Percentiles rank a stretch among this genome's conserved stretches.
Evolutionary conservation across 2,329 filamentous ascomycete species (phyloP).

Genomic region (Lachnellula occidentalis): DNA sequence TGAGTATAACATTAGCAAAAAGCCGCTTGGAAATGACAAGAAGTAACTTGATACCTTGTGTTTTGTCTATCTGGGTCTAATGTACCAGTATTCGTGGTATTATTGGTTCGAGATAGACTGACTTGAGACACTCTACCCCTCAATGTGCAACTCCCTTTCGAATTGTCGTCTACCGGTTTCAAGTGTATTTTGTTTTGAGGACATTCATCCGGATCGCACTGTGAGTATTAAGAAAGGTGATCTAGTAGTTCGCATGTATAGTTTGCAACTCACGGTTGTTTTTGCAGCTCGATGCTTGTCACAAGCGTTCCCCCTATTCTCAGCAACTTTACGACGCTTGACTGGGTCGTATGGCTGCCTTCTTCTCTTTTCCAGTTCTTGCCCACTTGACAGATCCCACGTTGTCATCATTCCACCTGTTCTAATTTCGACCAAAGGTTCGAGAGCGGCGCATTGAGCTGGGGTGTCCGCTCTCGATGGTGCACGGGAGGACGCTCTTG

Average conservation of each 20-base stretch:
- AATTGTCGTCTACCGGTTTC: background rate
- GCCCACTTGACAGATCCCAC: conserved; percentile 16
- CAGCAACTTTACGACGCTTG: conserved; percentile 18
- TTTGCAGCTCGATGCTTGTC: conserved; percentile 18
- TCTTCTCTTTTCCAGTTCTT: conserved; percentile 16
- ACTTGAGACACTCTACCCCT: background rate
- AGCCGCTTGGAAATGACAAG: background rate
- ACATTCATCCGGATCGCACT: conserved; percentile 15
- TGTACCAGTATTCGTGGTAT: background rate
- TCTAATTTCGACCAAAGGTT: background rate
- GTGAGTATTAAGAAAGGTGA: background rate
- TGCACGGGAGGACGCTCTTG: conserved; percentile 3
- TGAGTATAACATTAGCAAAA: background rate
- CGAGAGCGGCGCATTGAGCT: background rate
- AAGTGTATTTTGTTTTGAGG: conserved; percentile 15
- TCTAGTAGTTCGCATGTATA: background rate
- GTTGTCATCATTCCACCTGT: conserved; percentile 14
- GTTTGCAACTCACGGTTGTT: conserved; percentile 11
- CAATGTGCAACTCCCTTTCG: background rate
- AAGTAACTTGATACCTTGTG: background rate
- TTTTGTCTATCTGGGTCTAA: background rate
- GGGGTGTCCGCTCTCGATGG: background rate
- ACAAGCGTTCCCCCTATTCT: conserved; percentile 19
- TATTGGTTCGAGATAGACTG: background rate
- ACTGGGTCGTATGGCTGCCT: conserved; percentile 16